These are phyloP conservation scores for Farysia itapuensis DNA, from an alignment of 1,284 basidiomycete genomes.

Conservation along the genomic window DNA sequence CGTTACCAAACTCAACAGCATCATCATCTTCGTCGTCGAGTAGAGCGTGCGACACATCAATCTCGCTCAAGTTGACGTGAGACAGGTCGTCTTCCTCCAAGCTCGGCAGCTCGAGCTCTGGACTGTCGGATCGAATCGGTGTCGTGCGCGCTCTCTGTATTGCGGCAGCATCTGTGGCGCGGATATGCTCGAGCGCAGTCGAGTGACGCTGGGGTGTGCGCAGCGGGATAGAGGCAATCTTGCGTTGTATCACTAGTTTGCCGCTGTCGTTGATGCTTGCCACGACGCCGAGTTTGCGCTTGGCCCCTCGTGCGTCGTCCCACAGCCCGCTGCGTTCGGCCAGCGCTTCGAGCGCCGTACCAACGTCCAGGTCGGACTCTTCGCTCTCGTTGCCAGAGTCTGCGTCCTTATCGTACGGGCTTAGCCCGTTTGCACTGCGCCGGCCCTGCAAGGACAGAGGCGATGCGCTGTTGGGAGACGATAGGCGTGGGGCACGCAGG, in stretches of 20 bases:
- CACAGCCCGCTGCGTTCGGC: slow-evolving; percentile 34
- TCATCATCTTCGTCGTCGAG: too few species aligned
- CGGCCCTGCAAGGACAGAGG: too few species aligned
- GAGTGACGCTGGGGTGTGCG: slow-evolving; percentile 16
- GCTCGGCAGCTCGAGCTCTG: too few species aligned
- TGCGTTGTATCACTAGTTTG: neutral
- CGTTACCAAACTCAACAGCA: slow-evolving; percentile 2
- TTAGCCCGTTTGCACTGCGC: neutral
- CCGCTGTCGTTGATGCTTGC: neutral
- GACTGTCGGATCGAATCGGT: too few species aligned
- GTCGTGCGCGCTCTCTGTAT: too few species aligned
- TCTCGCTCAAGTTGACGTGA: too few species aligned
- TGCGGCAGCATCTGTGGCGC: slow-evolving; percentile 8
- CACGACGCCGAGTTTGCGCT: slow-evolving; percentile 17
- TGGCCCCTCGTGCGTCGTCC: slow-evolving; percentile 21
- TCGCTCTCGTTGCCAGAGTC: slow-evolving; percentile 4
- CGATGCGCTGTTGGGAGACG: slow-evolving; percentile 1
- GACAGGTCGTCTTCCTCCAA: slow-evolving; percentile 20
- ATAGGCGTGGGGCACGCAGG: slow-evolving; percentile 31
- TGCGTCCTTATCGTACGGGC: neutral
- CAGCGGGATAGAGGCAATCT: slow-evolving; percentile 26
- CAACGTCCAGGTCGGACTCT: slow-evolving; percentile 39
- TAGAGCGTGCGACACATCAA: too few species aligned
- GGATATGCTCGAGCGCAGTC: slow-evolving; percentile 13
- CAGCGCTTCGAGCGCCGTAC: slow-evolving; percentile 20